Evolutionary conservation across 805 yeast species (phyloP), one percentile per base, ranked within the genome.

Genomic region (Naumovozyma baii): DNA sequence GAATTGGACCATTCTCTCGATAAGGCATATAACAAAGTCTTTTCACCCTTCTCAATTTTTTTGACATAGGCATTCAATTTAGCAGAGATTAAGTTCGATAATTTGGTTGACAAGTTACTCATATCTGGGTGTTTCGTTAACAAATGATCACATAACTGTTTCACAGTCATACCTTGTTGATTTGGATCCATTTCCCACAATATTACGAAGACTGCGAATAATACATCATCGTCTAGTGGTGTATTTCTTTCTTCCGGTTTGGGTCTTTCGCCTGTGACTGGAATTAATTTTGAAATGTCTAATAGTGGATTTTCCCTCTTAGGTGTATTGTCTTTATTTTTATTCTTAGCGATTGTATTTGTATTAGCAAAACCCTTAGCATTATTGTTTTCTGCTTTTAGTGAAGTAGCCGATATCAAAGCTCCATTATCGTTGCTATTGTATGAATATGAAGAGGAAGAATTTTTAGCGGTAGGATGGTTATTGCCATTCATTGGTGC

Each of bases 1-100:
- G 90, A 86, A 59, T 83, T 90, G 3, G 94, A 90, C 94, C 94
- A 83, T 59, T 83, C 92, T 63, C 94, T 74, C 1, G 86, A 78
- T 33, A 83, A 63, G 15, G 90, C 85, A 59, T 83, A 83, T 41
- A 73, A 72, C 51, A 83, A 68, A 33, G 76, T 71, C 45, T 76
- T 69, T 57, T 83, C 94, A 48, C 92, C 92, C 54, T 83, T 83
- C 56, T 83, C 94, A 22, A 83, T 83, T 51, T 88, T 73, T 57
- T 83, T 83, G 35, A 83, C 92, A 55, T 83, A 83, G 15, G 92
- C 92, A 57, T 83, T 83, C 49, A 83, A 66, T 57, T 83, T 83
- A 15, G 94, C 94, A 48, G 83, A 74, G 2, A 83, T 88, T 48
- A 83, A 61, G 55, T 83, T 83, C 18, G 90, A 81, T 13, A 90